phyloP scores from a whole-genome alignment of 805 yeast species.

The Cyberlindnera samutprakarnensis region DNA sequence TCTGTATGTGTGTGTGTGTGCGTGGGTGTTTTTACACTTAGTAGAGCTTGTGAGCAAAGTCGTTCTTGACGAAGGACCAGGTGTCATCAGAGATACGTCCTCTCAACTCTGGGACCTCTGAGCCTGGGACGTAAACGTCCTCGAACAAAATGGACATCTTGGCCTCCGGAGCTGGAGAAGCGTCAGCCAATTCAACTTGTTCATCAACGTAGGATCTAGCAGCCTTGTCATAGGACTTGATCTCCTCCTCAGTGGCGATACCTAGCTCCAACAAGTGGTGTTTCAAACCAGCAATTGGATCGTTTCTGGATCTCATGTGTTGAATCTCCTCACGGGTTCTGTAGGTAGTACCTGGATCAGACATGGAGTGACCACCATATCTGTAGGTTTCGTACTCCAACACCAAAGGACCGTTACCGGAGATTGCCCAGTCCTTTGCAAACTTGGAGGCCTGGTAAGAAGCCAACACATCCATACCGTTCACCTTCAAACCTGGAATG shows the following conservation, averaged over 20 bases:
- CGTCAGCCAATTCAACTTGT: conserved; percentile 91
- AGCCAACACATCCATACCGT: conserved; percentile 98
- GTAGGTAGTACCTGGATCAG: conserved; percentile 99
- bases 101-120: conserved; percentile 87
- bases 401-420: conserved; percentile 94
- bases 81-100: conserved; percentile 96
- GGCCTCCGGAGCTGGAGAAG: conserved; percentile 92
- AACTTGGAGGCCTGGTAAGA: conserved; percentile 92
- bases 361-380: conserved; percentile 99
- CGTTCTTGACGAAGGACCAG: conserved; percentile 61
- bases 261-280: conserved; percentile 72
- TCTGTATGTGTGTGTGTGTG: too few relatives aligned
- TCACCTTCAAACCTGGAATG: conserved; percentile 96
- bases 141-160: conserved; percentile 90
- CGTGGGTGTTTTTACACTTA: too few relatives aligned
- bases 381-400: conserved; percentile 97
- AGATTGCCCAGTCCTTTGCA: conserved; percentile 92
- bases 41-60: conserved; percentile 30
- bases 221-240: conserved; percentile 90
- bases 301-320: conserved; percentile 98
- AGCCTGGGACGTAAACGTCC: conserved; percentile 93
- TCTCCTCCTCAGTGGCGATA: conserved; percentile 90
- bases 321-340: conserved; percentile 99
- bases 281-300: conserved; percentile 96
- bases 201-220: conserved; percentile 94